Evolutionary conservation across 176 grass and related monocot species (phyloP), one percentile per base, ranked within the genome.

Genomic region (Coix lacrymajobi): DNA sequence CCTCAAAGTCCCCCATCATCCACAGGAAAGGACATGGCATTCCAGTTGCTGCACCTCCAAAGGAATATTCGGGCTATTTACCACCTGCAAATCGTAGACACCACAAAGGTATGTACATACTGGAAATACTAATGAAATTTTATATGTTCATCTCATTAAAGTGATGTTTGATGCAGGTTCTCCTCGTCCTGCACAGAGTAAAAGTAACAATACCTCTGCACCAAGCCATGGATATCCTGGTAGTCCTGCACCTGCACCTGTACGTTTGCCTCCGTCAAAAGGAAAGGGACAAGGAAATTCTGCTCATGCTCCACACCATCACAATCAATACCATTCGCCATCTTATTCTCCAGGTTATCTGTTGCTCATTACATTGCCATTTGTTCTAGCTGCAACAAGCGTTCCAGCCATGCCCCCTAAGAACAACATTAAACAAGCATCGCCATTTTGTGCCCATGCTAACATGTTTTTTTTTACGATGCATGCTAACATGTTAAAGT

Each of bases 321-420:
- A 54, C 26, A 62, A 62, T 68, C 70, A 79, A 58, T 80, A 85
- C 51, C 79, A 83, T 84, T 56, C 75, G 0, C 73, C 85, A 63
- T 56, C 81, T 9, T 84, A 88, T 74, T 48, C 77, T 90, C 87
- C 70, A 84, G 92, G 92, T 98, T 85, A 73, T 63, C 48, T 52
- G 20, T 81, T 75, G 28, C 78, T 41, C 58, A 61, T 39, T 69
- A 54, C 48, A 70, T 89, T 77, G 14, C 69, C 62, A 73, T 84
- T 58, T 88, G 31, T 57, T 90, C 60, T 66, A 91, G 73, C 67
- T 82, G 71, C 71, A 85, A 85, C 57, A 83, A 82, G 52, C 16
- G 46, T 68, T 92, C 62, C 72, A 85, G 63, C 71, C 79, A 40
- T 83, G 78, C 78, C 52, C 39, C 54, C 56, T 64, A 88, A 77